Base-by-base conservation (phyloP, 192 early-diverging fungal species). In the Borealophlyctis nickersoniae region DNA sequence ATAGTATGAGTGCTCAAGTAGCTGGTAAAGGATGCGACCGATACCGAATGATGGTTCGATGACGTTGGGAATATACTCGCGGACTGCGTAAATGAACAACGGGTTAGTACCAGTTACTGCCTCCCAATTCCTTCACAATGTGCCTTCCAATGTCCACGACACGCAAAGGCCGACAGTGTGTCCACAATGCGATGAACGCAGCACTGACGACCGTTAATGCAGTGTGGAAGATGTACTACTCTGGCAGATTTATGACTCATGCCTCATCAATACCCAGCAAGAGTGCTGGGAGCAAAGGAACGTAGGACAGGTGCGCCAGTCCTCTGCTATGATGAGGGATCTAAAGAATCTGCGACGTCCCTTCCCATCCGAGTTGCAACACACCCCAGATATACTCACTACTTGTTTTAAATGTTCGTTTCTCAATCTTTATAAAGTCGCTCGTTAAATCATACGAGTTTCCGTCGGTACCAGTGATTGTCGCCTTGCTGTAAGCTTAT, bases 21-120 rank as follows among this genome's bases (percentile, higher is more conserved):
- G 88, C 48, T 92, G 87, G 76, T 96, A 95, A 58, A 99, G 76
- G 54, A 99, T 98, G 65, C 97, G 93, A 58, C 95, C 94, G 60
- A 99, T 89, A 82, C 95, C 97, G 78, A 99, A 99, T 30, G 97
- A 98, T 27, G 97, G 97, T 78, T 99, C 97, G 72, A 99, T 98
- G 67, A 99, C 97, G 70, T 93, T 99, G 49, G 97, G 97, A 23
- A 80, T 89, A 79, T 90, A 99, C 77, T 98, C 94, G 73, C 95
- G 91, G 24, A 94, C 89, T 76, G 58, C n/a, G n/a, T n/a, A n/a
- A n/a, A n/a, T n/a, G n/a, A n/a, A n/a, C n/a, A n/a, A n/a, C n/a
- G n/a, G n/a, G n/a, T n/a, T n/a, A n/a, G n/a, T n/a, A n/a, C n/a
- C n/a, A n/a, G n/a, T n/a, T n/a, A n/a, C n/a, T n/a, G n/a, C n/a